Conservation (phyloP, 1,284 basidiomycete genomes). For the Pterulicium gracile region DNA sequence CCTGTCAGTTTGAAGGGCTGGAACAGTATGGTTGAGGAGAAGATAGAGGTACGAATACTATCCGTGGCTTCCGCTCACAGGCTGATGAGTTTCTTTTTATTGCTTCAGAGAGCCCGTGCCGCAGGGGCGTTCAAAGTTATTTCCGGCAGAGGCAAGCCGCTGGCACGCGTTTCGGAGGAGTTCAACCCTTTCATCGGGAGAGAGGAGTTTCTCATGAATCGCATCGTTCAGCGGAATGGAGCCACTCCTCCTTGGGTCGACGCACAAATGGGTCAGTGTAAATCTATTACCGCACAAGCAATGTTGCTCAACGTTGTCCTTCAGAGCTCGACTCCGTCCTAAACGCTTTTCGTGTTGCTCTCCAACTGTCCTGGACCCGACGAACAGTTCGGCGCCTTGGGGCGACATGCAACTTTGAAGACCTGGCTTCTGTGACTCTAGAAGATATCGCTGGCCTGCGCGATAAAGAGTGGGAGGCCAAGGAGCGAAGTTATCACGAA, state of each 20-base stretch:
- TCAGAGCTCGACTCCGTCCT: constrained; percentile 35
- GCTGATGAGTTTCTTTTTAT: too few species aligned
- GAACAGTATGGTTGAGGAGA: constrained; percentile 68
- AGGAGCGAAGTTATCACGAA: constrained; percentile 64
- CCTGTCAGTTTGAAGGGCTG: constrained; percentile 62
- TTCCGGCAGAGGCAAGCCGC: constrained; percentile 66
- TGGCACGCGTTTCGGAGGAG: constrained; percentile 51
- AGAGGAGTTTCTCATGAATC: constrained; percentile 82
- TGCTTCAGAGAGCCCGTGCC: constrained; percentile 45
- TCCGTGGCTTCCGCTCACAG: constrained; percentile 1
- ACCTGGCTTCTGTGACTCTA: constrained; percentile 33
- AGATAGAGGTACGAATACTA: constrained; percentile 51
- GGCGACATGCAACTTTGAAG: constrained; percentile 28
- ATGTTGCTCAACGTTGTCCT: not conserved
- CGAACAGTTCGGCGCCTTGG: constrained; percentile 53
- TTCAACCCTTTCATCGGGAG: constrained; percentile 72
- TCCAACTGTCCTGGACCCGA: constrained; percentile 59
- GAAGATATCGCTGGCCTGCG: constrained; percentile 36
- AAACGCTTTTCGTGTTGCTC: constrained; percentile 48
- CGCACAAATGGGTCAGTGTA: constrained; percentile 60
- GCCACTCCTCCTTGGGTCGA: constrained; percentile 90
- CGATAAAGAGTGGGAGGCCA: constrained; percentile 66
- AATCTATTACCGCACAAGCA: too few species aligned
- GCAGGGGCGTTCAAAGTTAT: constrained; percentile 68
- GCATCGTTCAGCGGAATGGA: constrained; percentile 78